Percentiles rank a stretch among this genome's conserved stretches.
phyloP scores from a whole-genome alignment of 1,139 yeast genomes.

The Blastobotrys apis region DNA sequence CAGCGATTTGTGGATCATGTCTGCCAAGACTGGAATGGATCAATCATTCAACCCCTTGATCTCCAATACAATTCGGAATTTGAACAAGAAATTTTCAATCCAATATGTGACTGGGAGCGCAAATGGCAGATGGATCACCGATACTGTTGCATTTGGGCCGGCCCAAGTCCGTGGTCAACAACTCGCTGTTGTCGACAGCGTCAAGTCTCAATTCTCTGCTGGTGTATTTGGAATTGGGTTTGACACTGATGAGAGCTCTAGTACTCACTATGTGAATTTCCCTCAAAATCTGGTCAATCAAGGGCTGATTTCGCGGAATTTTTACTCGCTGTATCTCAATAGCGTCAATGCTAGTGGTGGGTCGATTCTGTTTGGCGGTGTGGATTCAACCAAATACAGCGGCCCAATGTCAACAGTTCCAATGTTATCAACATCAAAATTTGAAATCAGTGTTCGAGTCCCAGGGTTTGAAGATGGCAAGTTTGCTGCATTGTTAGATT shows the following conservation, averaged over 20 bases:
- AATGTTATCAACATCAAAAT: conserved; percentile 9
- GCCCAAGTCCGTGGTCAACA: conserved; percentile 43
- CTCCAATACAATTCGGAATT: neutral
- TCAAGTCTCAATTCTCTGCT: conserved; percentile 42
- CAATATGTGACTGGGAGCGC: conserved; percentile 54
- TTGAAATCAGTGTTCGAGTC: conserved; percentile 5
- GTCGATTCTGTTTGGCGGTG: conserved; percentile 45
- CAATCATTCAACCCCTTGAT: neutral
- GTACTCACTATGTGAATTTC: conserved; percentile 8
- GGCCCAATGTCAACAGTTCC: conserved; percentile 41
- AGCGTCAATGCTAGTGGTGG: conserved; percentile 31
- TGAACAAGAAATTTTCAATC: conserved; percentile 38
- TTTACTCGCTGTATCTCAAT: conserved; percentile 37
- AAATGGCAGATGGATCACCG: conserved; percentile 56
- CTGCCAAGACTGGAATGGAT: neutral
- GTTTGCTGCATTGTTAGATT: conserved; percentile 44
- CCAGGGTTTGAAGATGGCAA: conserved; percentile 14
- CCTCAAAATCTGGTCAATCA: conserved; percentile 36
- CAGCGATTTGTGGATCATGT: conserved; percentile 57
- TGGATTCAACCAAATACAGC: conserved; percentile 48
- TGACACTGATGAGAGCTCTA: conserved; percentile 35
- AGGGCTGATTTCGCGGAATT: conserved; percentile 46
- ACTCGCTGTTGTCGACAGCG: conserved; percentile 47
- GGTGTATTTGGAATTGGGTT: conserved; percentile 54
- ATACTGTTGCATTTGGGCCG: conserved; percentile 42